Base-by-base conservation (phyloP, 2,329 filamentous ascomycete species). In the Dryadomyces quercivorus region DNA sequence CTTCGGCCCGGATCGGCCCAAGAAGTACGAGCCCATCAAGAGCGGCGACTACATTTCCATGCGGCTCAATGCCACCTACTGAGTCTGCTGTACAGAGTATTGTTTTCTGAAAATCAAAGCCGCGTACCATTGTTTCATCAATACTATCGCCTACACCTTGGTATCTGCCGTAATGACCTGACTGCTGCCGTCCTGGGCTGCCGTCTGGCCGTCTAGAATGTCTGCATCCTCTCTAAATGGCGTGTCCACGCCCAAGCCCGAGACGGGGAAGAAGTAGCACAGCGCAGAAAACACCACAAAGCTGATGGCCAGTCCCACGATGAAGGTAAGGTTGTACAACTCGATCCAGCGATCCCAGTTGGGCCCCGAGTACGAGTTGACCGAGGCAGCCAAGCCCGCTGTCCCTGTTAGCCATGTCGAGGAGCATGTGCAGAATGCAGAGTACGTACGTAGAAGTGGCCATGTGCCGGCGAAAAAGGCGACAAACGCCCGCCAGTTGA, bases 21-120 rank as follows among this genome's bases (percentile, higher is more conserved):
- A 71, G 12, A 76, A 73, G 59, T 79, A 80, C 57, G 68, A 71
- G 48, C 74, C 75, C 45, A 56, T 60, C 16, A 57, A 62, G 34
- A 59, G 59, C 26, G 53, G 55, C 49, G 63, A 67, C 26, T 67
- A 66, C 47, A 58, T 63, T 15, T 13, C 46, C 31, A 26, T 42
- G 54, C 55, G 58, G 13, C 55, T 59, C 9, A 60, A 60, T 21
- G 58, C 58, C 8, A 60, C 58, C 5, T 60, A 59, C 20, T 52
- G n/a, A 31, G 15, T 13, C 15, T 13, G 10, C 2, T 13, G 12
- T 40, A 40, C 10, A 40, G 36, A 8, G 15, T 40, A n/a, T 40
- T 31, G 4, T 31, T 31, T 31, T 31, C 26, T 31, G 26, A 31
- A 31, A 31, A 31, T 31, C 26, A 31, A 31, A 31, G 26, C 26